Percentiles rank a stretch among this genome's conserved stretches.
These are phyloP conservation scores for Phanerodontia chrysosporium DNA, from an alignment of 768 basidiomycete genomes.

Conservation along the genomic window DNA sequence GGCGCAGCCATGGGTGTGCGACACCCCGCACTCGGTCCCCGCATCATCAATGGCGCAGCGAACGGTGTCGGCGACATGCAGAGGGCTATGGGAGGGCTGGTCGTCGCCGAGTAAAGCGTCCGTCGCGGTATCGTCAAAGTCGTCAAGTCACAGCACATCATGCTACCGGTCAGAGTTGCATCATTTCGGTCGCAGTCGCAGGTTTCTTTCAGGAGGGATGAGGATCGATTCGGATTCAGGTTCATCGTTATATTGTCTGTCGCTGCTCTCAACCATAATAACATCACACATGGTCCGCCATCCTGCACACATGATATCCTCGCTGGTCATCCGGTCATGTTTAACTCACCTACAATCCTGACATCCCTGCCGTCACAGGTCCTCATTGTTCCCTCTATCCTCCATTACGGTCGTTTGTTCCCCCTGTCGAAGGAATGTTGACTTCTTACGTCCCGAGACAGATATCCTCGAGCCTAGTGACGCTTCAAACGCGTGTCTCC, in stretches of 20 bases:
- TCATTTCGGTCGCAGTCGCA: not conserved
- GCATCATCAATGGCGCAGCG: constrained; percentile 53
- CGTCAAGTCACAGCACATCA: not conserved
- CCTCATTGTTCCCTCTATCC: not conserved
- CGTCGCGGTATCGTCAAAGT: not conserved
- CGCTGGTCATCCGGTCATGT: not conserved
- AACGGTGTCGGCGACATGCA: constrained; percentile 59
- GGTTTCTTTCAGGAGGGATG: constrained; percentile 4
- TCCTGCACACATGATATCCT: not conserved
- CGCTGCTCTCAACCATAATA: constrained; percentile 1
- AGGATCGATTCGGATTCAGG: constrained; percentile 1
- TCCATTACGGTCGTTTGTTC: not conserved
- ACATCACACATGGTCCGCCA: not conserved
- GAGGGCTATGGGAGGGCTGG: constrained; percentile 70
- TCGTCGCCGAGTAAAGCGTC: constrained; percentile 60
- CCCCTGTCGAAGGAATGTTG: not conserved
- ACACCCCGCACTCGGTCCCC: constrained; percentile 68
- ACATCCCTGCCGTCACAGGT: not conserved
- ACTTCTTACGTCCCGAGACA: not conserved
- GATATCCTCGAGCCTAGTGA: not conserved
- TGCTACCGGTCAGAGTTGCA: not conserved
- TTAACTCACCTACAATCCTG: not conserved
- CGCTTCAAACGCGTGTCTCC: not conserved
- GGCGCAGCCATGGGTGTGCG: constrained; percentile 81
- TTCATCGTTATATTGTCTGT: constrained; percentile 1